Conservation (phyloP, 495 filamentous ascomycete species). For the Entonaema liquescens region DNA sequence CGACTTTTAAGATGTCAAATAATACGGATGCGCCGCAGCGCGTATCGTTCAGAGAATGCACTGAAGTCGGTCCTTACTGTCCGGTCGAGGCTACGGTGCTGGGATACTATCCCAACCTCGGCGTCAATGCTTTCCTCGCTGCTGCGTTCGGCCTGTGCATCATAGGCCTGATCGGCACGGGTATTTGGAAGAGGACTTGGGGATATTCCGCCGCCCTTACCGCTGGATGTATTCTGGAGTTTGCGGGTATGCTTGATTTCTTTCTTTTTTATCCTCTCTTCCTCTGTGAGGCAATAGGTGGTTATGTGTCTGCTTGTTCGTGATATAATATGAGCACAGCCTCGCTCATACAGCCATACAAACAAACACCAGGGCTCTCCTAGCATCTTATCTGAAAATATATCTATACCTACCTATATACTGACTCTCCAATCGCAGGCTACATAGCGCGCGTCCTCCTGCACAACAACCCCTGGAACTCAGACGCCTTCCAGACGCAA, state of each 20-base stretch:
- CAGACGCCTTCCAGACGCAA: slow-evolving; percentile 68
- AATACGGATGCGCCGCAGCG: slow-evolving; percentile 25
- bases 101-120: slow-evolving; percentile 72
- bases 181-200: slow-evolving; percentile 68
- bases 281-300: neutral
- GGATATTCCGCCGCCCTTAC: slow-evolving; percentile 64
- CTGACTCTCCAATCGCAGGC: slow-evolving; percentile 47
- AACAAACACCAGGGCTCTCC: too few relatives aligned
- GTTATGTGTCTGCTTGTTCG: neutral
- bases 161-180: slow-evolving; percentile 57
- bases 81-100: slow-evolving; percentile 69
- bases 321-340: neutral
- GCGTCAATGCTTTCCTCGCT: slow-evolving; percentile 69
- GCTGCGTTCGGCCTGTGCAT: slow-evolving; percentile 62
- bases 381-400: neutral
- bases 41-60: slow-evolving; percentile 56
- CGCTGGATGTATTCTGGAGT: slow-evolving; percentile 54
- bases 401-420: too few relatives aligned
- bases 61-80: slow-evolving; percentile 59
- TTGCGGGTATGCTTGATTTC: slow-evolving; percentile 46
- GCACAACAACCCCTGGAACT: slow-evolving; percentile 67
- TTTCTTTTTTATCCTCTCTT: neutral
- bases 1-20: slow-evolving; percentile 30
- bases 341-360: too few relatives aligned
- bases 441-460: slow-evolving; percentile 70